A percentile compares a stretch with the other conserved stretches of the same genome.
Conservation (phyloP, 2,329 filamentous ascomycete genomes). For the Colletotrichum aenigma region DNA sequence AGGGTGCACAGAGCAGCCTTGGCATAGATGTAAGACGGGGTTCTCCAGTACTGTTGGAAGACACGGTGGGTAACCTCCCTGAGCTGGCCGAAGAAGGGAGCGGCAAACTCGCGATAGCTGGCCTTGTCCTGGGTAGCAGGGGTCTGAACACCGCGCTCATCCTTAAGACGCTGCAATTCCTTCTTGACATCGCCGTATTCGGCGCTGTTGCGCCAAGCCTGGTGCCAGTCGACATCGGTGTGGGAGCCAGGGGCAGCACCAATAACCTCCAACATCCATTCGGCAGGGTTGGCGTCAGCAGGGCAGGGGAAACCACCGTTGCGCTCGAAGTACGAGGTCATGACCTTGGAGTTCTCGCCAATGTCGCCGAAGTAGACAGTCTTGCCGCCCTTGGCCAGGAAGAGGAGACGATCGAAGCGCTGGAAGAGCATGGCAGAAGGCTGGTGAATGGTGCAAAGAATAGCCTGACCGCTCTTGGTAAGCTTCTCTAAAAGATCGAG, state of each 20-base stretch:
- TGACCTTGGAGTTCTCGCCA: conserved; percentile 69
- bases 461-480: conserved; percentile 86
- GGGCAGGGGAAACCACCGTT: conserved; percentile 72
- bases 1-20: conserved; percentile 73
- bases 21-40: conserved; percentile 86
- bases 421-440: conserved; percentile 96
- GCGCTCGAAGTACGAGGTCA: conserved; percentile 78
- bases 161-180: conserved; percentile 62
- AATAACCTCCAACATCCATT: conserved; percentile 75
- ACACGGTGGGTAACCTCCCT: conserved; percentile 72
- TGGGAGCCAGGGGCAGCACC: conserved; percentile 68
- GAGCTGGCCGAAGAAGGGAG: conserved; percentile 72
- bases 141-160: conserved; percentile 41
- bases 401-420: conserved; percentile 82
- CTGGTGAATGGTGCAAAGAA: conserved; percentile 97
- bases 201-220: conserved; percentile 62
- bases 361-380: conserved; percentile 86
- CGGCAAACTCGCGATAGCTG: conserved; percentile 78
- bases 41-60: conserved; percentile 93
- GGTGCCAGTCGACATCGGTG: conserved; percentile 69
- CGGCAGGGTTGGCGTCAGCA: conserved; percentile 75
- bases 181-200: conserved; percentile 60
- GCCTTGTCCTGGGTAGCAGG: conserved; percentile 39
- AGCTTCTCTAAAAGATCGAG: conserved; percentile 87
- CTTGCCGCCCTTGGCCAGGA: conserved; percentile 75